phyloP scores from a whole-genome alignment of 495 filamentous ascomycete genomes.

The Neurospora intermedia region DNA sequence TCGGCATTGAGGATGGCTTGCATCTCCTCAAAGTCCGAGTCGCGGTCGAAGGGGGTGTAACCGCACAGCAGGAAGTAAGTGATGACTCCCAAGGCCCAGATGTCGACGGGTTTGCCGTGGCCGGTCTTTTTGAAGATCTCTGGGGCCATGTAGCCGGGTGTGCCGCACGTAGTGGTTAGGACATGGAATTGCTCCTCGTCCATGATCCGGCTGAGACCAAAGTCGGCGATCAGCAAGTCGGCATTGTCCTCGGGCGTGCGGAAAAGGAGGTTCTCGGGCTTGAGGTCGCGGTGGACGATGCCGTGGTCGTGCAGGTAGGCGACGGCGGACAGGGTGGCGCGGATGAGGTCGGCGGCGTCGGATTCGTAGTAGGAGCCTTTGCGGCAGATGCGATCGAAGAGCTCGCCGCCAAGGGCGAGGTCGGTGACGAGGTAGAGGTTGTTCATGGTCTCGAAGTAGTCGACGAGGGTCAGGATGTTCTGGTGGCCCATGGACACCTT shows the following conservation, averaged over 20 bases:
- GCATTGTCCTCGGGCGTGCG: conserved; percentile 73
- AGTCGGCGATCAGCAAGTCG: conserved; percentile 92
- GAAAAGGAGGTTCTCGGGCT: conserved; percentile 71
- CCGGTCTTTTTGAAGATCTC: conserved; percentile 86
- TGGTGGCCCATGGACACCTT: conserved; percentile 95
- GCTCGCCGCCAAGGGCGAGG: conserved; percentile 88
- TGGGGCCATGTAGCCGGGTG: conserved; percentile 94
- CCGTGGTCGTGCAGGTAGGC: conserved; percentile 97
- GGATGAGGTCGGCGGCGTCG: conserved; percentile 90
- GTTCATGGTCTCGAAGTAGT: conserved; percentile 99
- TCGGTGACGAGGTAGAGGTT: conserved; percentile 97
- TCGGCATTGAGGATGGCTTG: conserved; percentile 94
- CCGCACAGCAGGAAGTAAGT: conserved; percentile 97
- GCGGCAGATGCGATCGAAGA: conserved; percentile 96
- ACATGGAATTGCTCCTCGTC: conserved; percentile 99
- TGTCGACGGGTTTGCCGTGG: conserved; percentile 82
- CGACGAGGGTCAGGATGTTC: conserved; percentile 93
- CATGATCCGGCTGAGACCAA: conserved; percentile 91
- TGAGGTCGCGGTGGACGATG: conserved; percentile 83
- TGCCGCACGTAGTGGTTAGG: conserved; percentile 93
- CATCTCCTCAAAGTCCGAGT: conserved; percentile 97
- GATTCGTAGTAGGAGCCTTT: conserved; percentile 98
- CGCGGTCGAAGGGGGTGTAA: conserved; percentile 96
- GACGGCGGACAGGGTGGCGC: conserved; percentile 90
- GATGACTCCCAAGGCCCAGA: conserved; percentile 95